Base-by-base conservation (phyloP, 2,329 filamentous ascomycete species). In the Paraconiothyrium brasiliense region DNA sequence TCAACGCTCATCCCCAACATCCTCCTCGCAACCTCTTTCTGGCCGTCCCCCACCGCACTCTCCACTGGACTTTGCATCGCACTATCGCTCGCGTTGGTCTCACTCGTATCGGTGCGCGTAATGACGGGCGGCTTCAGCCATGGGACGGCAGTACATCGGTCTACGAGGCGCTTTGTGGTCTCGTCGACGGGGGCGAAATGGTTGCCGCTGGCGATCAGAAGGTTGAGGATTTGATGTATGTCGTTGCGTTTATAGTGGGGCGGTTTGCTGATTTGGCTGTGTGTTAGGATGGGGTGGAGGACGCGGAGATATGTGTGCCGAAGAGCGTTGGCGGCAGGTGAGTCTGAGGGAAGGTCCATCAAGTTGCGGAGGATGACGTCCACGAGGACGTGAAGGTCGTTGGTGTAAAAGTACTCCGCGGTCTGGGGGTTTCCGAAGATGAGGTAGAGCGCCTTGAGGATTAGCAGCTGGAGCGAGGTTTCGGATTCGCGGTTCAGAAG, bases 361-460 rank as follows among this genome's bases (percentile, higher is more conserved):
- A 99, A 84, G 73, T 99, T 99, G 47, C 95, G 92, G 63, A 99
- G 92, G 61, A 99, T 93, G 66, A 99, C 95, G 74, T 99, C 95
- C 50, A 98, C 85, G 16, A 99, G 86, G 4, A 99, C 95, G 61
- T 93, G 92, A 34, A 99, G 84, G 74, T 99, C 95, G 76, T 99
- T 99, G 32, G 93, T 97, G 79, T 98, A 99, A 76, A 99, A 99
- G 79, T 98, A 99, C 80, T 99, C 95, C 77, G 95, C 93, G 0
- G 95, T 99, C 16, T 91, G 87, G 59, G 89, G 89, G 10, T 93
- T 98, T 4, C 94, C 97, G 80, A 99, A 99, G 10, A 99, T 86
- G 39, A 99, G 87, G 79, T 98, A 99, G 32, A 99, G 84, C 4
- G 97, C 87, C 80, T 99, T 99, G 46, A 99, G 85, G 62, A 98